Conservation (phyloP, 306 rosid genomes). For the Vigna radiata region DNA sequence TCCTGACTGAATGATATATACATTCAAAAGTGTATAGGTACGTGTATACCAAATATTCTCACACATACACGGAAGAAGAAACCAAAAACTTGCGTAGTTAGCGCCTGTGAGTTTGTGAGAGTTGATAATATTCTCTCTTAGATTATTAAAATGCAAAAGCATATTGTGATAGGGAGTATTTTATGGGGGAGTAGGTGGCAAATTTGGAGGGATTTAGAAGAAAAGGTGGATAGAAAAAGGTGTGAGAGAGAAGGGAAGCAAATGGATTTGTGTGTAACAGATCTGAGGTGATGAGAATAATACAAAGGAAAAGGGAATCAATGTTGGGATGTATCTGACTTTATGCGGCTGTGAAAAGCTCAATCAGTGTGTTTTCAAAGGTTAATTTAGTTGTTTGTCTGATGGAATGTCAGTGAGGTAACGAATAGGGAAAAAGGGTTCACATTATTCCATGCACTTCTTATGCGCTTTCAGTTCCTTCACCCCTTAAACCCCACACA, state of each 20-base stretch:
- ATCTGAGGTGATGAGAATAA: slow-evolving; percentile 69
- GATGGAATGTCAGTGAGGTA: slow-evolving; percentile 78
- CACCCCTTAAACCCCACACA: slow-evolving; percentile 49
- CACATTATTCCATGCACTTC: slow-evolving; percentile 67
- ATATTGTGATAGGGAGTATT: slow-evolving; percentile 47
- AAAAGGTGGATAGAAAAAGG: slow-evolving; percentile 38
- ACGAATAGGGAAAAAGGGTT: slow-evolving; percentile 65
- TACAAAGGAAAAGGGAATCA: slow-evolving; percentile 88
- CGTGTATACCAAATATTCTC: slow-evolving; percentile 30
- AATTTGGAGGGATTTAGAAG: slow-evolving; percentile 74
- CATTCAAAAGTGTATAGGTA: background rate
- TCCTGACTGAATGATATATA: background rate
- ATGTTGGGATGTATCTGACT: slow-evolving; percentile 93
- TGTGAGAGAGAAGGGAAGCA: slow-evolving; percentile 55
- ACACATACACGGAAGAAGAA: slow-evolving; percentile 45
- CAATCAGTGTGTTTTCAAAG: slow-evolving; percentile 54
- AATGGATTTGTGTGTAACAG: slow-evolving; percentile 62
- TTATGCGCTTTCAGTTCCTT: slow-evolving; percentile 40
- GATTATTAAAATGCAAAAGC: slow-evolving; percentile 46
- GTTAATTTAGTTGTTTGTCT: slow-evolving; percentile 59
- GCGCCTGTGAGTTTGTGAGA: slow-evolving; percentile 56
- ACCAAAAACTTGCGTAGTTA: slow-evolving; percentile 59
- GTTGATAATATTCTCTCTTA: slow-evolving; percentile 57
- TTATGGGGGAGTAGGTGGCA: slow-evolving; percentile 83
- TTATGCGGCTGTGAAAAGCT: slow-evolving; percentile 66